Percentiles rank a stretch among this genome's conserved stretches.
Evolutionary conservation across 2,329 filamentous ascomycete species (phyloP).

Genomic region (Claviceps arundinis): DNA sequence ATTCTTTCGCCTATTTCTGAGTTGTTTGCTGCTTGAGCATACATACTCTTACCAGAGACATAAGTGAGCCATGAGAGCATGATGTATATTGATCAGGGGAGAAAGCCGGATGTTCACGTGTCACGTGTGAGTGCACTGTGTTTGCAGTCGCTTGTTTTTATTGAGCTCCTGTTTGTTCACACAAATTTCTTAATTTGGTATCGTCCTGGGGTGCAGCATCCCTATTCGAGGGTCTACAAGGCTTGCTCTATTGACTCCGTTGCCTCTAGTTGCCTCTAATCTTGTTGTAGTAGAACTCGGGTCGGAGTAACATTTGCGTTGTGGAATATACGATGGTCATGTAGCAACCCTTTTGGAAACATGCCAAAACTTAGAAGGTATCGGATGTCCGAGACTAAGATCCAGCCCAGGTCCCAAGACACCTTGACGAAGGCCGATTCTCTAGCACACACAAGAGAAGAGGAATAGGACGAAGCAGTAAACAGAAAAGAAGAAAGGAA

Average conservation of each 20-base stretch:
- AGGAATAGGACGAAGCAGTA: background rate
- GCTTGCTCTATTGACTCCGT: background rate
- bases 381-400: slow-evolving; percentile 2
- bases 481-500: background rate
- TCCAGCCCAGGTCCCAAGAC: slow-evolving; percentile 3
- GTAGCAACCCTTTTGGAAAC: background rate
- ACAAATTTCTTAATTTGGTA: background rate
- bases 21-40: background rate
- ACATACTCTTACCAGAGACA: background rate
- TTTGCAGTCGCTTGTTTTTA: background rate
- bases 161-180: no score
- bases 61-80: background rate
- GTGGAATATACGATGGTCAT: background rate
- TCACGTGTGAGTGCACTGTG: background rate
- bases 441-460: background rate
- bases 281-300: background rate
- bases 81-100: background rate
- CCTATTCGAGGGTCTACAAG: background rate
- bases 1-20: background rate
- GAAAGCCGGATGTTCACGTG: background rate
- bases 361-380: background rate
- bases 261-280: background rate
- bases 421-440: background rate
- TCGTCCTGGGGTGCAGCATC: background rate
- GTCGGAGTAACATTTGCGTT: no score